phyloP scores from a whole-genome alignment of 1,284 basidiomycete genomes.

The Sporisorium graminicola region DNA sequence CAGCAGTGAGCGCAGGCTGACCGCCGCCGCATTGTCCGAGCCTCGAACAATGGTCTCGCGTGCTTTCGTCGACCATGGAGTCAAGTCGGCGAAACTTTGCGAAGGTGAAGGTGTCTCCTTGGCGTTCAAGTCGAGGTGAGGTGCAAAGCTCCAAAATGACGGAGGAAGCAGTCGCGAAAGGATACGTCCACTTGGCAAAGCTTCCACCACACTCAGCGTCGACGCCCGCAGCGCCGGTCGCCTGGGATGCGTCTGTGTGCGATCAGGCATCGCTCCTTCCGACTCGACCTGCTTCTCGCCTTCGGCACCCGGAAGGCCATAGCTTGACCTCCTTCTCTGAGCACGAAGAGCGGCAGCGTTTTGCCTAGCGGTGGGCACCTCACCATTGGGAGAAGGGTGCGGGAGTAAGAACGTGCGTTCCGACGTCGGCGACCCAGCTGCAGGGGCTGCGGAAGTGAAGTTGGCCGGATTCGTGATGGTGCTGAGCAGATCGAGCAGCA shows the following conservation, averaged over 20 bases:
- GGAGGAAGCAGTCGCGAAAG: conserved; percentile 42
- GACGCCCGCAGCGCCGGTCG: conserved; percentile 25
- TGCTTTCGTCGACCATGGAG: conserved; percentile 33
- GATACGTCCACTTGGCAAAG: conserved; percentile 37
- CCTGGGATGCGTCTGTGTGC: not conserved
- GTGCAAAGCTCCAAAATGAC: conserved; percentile 27
- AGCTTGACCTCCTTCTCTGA: conserved; percentile 26
- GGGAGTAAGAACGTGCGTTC: conserved; percentile 22
- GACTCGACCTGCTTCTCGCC: not conserved
- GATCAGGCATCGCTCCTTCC: not conserved
- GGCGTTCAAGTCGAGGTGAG: conserved; percentile 22
- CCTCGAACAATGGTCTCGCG: conserved; percentile 26
- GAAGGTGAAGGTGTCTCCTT: not conserved
- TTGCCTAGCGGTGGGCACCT: conserved; percentile 14
- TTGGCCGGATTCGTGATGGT: conserved; percentile 25
- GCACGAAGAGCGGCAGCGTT: conserved; percentile 35
- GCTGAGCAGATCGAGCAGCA: conserved; percentile 24
- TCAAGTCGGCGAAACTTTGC: conserved; percentile 12
- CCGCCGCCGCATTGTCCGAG: conserved; percentile 7
- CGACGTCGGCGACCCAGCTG: conserved; percentile 17
- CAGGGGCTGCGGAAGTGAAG: not conserved
- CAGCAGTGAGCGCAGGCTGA: conserved; percentile 21
- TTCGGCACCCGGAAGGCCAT: conserved; percentile 22
- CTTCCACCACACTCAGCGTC: conserved; percentile 27
- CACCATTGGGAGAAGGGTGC: conserved; percentile 1